Conservation (phyloP, 2,329 filamentous ascomycete species). For the Pseudogymnoascus sp. region DNA sequence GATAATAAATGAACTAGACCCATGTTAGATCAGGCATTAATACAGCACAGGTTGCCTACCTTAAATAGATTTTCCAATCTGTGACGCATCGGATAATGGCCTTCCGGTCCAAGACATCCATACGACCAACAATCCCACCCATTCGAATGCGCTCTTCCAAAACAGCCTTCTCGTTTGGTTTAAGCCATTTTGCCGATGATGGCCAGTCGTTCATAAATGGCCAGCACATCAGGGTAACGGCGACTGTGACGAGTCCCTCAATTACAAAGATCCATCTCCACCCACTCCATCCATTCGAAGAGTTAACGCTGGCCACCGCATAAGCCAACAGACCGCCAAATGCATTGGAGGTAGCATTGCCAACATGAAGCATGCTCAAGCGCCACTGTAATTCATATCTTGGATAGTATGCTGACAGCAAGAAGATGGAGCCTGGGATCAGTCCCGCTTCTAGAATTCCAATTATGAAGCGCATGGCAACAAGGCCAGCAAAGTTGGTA, state of each 20-base stretch:
- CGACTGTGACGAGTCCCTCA: slow-evolving; percentile 23
- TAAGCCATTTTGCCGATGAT: slow-evolving; percentile 38
- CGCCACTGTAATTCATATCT: slow-evolving; percentile 27
- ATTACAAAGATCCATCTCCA: slow-evolving; percentile 31
- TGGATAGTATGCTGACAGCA: slow-evolving; percentile 32
- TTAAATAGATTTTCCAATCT: slow-evolving; percentile 34
- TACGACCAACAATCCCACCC: slow-evolving; percentile 18
- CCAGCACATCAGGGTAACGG: slow-evolving; percentile 30
- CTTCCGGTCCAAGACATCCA: slow-evolving; percentile 13
- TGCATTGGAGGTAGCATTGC: slow-evolving; percentile 15
- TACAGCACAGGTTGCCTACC: slow-evolving; percentile 1
- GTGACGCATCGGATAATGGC: slow-evolving; percentile 16
- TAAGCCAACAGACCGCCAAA: slow-evolving; percentile 16
- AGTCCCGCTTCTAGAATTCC: slow-evolving; percentile 29
- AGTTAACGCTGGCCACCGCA: slow-evolving; percentile 20
- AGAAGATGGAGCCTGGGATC: slow-evolving; percentile 28
- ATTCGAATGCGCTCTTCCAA: slow-evolving; percentile 26
- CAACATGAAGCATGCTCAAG: slow-evolving; percentile 30
- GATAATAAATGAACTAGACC: slow-evolving; percentile 28
- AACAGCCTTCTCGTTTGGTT: slow-evolving; percentile 32
- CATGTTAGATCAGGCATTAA: background rate
- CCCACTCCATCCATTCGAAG: slow-evolving; percentile 17
- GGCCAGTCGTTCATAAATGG: slow-evolving; percentile 36
- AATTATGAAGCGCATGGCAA: slow-evolving; percentile 30
- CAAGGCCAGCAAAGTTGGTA: slow-evolving; percentile 27